Evolutionary conservation across 192 early-diverging fungal genomes (phyloP), one percentile per base, ranked within the genome.

Genomic region (Coemansia sp.): DNA sequence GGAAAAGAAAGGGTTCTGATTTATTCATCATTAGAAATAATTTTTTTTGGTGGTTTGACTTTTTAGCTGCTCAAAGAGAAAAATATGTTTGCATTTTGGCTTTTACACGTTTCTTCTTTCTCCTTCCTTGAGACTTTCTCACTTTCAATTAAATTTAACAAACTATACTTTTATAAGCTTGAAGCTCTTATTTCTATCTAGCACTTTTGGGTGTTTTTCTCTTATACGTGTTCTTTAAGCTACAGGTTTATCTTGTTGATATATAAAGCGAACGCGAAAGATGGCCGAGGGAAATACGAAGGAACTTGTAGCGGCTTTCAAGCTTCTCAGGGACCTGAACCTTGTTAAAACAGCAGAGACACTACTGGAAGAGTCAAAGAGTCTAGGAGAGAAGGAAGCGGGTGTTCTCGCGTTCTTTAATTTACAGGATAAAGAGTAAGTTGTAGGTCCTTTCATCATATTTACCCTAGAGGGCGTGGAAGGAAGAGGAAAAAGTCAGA

Each of bases 361-460:
- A 23, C 56, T 81, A 69, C 9, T 72, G 9, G 60, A 64, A 13
- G 78, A 81, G 61, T 64, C 70, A 2, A 43, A 56, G 63, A 50
- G 15, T 1, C 26, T 65, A 6, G 58, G 58, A 19, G 47, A 70
- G 23, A 65, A 50, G 42, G 65, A 67, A 11, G 54, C 50, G 18
- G 63, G 40, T 2, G 43, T 71, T 12, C 42, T 32, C 50, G 69
- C 18, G 39, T 77, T 77, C 48, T 38, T 63, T 13, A 48, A 59
- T 23, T 26, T 45, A 2, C 21, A 57, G n/a, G 50, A 58, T 3
- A 16, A 58, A 61, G 56, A 40, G 69, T 70, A 70, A 70, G 69
- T 64, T 5, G 21, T 26, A 0, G 32, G 32, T 32, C 32, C 32
- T 32, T 32, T 32, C 32, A 4, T 32, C 32, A 32, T 32, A 32